Percentiles rank a stretch among this genome's conserved stretches.
These are phyloP conservation scores for Aeschynomene evenia DNA, from an alignment of 306 rosid genomes.

Conservation along the genomic window DNA sequence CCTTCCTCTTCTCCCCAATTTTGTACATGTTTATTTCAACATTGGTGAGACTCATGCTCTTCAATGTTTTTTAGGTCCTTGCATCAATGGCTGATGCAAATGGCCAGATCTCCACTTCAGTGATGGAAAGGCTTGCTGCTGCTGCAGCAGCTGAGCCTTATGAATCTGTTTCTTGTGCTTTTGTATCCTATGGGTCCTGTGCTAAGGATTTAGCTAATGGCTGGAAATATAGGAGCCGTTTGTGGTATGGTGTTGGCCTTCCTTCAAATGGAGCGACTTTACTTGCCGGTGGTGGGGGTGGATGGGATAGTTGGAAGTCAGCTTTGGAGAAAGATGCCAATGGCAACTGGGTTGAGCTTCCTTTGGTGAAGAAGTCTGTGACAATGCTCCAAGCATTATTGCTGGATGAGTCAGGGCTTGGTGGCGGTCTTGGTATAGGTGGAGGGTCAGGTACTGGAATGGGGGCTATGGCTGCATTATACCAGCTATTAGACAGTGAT, in stretches of 20 bases:
- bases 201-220: constrained; percentile 80
- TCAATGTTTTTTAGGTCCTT: constrained; percentile 61
- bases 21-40: constrained; percentile 14
- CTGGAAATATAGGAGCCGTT: constrained; percentile 92
- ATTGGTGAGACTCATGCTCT: constrained; percentile 25
- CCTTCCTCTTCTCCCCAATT: constrained; percentile 9
- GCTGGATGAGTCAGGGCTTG: constrained; percentile 90
- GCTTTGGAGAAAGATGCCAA: constrained; percentile 77
- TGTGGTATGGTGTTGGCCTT: constrained; percentile 97
- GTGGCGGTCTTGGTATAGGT: constrained; percentile 99
- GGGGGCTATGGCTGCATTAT: constrained; percentile 96
- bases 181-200: constrained; percentile 93
- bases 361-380: constrained; percentile 83
- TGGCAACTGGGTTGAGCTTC: constrained; percentile 88
- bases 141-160: constrained; percentile 98
- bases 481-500: constrained; percentile 95
- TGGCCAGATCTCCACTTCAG: constrained; percentile 76
- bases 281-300: constrained; percentile 94
- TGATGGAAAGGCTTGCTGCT: constrained; percentile 88
- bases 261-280: constrained; percentile 54
- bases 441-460: constrained; percentile 99
- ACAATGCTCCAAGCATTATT: constrained; percentile 95
- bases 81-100: constrained; percentile 89
- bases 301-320: constrained; percentile 82
- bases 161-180: constrained; percentile 85